Conservation (phyloP, 176 grass and related monocot genomes). For the Eremochloa ophiuroides region DNA sequence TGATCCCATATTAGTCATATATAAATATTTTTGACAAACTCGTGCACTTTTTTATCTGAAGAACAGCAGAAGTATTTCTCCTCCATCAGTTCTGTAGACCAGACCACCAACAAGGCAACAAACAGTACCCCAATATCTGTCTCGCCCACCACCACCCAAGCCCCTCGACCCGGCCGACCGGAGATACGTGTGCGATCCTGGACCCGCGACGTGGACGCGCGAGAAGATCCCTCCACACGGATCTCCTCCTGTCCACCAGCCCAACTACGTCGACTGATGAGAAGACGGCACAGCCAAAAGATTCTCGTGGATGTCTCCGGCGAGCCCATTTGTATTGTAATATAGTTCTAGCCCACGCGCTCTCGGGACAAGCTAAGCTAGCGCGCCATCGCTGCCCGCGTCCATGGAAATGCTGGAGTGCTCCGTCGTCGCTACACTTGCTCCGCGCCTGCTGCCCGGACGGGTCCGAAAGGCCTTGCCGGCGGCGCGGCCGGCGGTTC, state of each 20-base stretch:
- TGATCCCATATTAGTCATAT: too few relatives aligned
- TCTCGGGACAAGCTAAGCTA: not conserved
- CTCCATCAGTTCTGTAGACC: not conserved
- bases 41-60: not conserved
- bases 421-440: constrained; percentile 13
- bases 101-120: too few relatives aligned
- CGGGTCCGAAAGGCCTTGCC: not conserved
- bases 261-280: not conserved
- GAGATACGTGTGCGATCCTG: constrained; percentile 15
- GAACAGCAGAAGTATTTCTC: not conserved
- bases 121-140: not conserved
- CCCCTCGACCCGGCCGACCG: not conserved
- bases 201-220: too few relatives aligned
- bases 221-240: constrained; percentile 20
- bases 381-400: not conserved
- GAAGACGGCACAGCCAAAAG: not conserved
- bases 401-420: constrained; percentile 51
- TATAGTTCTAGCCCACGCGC: not conserved
- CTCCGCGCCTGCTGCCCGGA: not conserved
- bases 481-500: not conserved
- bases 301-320: constrained; percentile 24
- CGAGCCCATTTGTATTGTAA: not conserved
- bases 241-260: constrained; percentile 52
- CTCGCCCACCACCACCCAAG: constrained; percentile 17
- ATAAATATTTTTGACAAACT: not conserved